These are phyloP conservation scores for Helotiales sp. DNA, from an alignment of 2,329 filamentous ascomycete species.

Conservation along the genomic window DNA sequence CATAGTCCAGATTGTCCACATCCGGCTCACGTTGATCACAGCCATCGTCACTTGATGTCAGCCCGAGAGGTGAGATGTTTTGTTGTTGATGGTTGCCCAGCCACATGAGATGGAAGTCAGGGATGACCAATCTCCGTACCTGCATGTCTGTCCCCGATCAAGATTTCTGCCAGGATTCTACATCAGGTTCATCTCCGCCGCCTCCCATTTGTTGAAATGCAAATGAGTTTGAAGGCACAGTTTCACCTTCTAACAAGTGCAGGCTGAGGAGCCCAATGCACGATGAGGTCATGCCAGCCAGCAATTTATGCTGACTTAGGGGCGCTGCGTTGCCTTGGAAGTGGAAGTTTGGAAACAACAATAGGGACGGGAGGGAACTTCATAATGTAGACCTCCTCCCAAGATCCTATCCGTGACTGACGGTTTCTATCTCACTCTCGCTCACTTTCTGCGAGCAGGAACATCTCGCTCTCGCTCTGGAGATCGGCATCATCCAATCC, in stretches of 20 bases:
- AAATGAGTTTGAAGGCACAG: neutral
- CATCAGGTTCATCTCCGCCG: neutral
- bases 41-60: neutral
- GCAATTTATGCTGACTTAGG: neutral
- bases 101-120: neutral
- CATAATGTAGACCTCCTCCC: neutral
- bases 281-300: neutral
- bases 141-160: conserved; percentile 4
- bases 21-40: neutral
- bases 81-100: neutral
- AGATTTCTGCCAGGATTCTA: conserved; percentile 7
- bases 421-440: neutral
- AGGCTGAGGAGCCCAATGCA: neutral
- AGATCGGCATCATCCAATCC: neutral
- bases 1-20: neutral
- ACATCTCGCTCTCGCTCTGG: neutral
- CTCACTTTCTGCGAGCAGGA: neutral
- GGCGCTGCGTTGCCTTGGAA: neutral
- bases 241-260: neutral
- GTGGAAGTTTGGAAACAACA: neutral
- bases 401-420: neutral
- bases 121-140: neutral
- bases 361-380: neutral
- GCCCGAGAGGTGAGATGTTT: neutral
- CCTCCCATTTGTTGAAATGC: conserved; percentile 2